Base-by-base conservation (phyloP, 805 yeast genomes). In the Candida bentonensis region DNA sequence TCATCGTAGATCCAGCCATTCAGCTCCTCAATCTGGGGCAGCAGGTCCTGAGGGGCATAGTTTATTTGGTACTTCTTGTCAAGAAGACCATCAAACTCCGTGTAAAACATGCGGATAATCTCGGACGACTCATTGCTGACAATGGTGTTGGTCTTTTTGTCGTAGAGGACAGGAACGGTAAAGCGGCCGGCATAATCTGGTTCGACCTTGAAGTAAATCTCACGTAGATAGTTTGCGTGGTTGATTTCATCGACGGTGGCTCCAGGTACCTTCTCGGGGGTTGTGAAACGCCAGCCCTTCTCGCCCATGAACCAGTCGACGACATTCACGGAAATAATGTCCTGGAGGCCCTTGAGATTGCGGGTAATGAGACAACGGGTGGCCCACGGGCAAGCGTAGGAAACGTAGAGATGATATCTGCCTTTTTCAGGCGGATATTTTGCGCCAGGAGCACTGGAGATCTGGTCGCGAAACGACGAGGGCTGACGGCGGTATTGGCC, bases 371-470 rank as follows among this genome's bases (percentile, higher is more conserved):
- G 67, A 0, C 88, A 76, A 49, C 97, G 72, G 58, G 85, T 94
- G 1, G 96, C 96, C 88, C 96, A 89, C 3, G 98, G 97, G 63
- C 98, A 89, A 1, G 95, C 95, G 42, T 71, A 68, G 0, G 92
- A 81, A 9, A 86, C 94, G 54, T 82, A 88, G 45, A 87, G 70
- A 63, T 88, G 95, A 59, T 89, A 89, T 55, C 98, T 72, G 46
- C 75, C 75, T 40, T 72, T 69, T 56, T 86, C 95, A 3, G 95
- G 36, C 13, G 36, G 20, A 30, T 9, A 30, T 17, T 30, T 30
- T 11, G 36, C 36, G n/a, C 36, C 36, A 11, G 36, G 36, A 9
- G 13, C 36, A 9, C 36, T 9, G 11, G 36, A 30, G 11, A 30
- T 30, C 5, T 13, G 20, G 17, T 30, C 36, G 17, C 36, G 36